Evolutionary conservation across 2,329 filamentous ascomycete species (phyloP), one percentile per base, ranked within the genome.

Genomic region (Botrytis galanthina): DNA sequence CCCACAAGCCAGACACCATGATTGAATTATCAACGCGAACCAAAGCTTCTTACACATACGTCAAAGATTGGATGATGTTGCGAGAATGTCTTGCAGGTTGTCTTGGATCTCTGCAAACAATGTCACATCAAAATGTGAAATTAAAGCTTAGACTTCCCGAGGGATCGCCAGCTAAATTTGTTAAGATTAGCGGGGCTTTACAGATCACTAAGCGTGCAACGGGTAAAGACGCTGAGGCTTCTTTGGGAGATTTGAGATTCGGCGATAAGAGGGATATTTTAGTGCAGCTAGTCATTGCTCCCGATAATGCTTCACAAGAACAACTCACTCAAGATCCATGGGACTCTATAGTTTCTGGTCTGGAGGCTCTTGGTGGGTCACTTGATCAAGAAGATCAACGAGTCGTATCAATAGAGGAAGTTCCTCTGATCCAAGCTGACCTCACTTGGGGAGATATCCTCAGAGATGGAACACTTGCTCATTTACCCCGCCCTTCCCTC

Each of bases 51-150:
- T 99, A 98, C 81, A 97, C 94, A 1, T 99, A 98, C 80, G 95
- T 99, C 78, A 99, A 98, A 84, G 96, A 99, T 82, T 99, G 96
- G 96, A 98, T 98, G 95, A 99, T 98, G 95, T 88, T 99, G 51
- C 92, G 96, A 42, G 96, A 99, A 82, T 98, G 96, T 81, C 87
- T 98, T 62, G 96, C 95, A 37, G 96, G 96, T 61, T 98, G 95
- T 80, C 85, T 99, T 42, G 96, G 96, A 64, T 91, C 94, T 22
- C 88, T 98, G 81, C 96, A 99, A 82, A 94, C 93, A 3, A 91
- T 94, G 42, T 98, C 96, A n/a, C 96, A 99, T 81, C 96, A 98
- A 82, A 98, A 98, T 80, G 96, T 97, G 73, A 98, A 97, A 85
- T 87, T 99, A 72, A 97, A 97, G 85, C 89, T 99, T 73, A 93